Evolutionary conservation across 129 eudicot genomes (phyloP).

Genomic region (Logfia minima): DNA sequence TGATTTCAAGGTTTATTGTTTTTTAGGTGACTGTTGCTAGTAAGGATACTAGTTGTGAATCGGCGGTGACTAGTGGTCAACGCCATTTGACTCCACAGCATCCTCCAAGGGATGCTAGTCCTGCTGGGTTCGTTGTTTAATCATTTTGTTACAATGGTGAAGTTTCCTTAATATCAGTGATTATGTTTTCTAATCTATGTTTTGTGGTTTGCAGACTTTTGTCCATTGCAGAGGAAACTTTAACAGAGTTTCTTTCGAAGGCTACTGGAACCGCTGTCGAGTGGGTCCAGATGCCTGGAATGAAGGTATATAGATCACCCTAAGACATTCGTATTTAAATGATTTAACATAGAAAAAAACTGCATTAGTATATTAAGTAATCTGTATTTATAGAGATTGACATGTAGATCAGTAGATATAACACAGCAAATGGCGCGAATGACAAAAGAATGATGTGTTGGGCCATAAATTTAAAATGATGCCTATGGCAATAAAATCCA

Average conservation of each 20-base stretch:
- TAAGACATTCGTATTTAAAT: neutral
- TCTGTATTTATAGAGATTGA: neutral
- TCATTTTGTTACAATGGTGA: neutral
- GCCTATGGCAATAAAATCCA: neutral
- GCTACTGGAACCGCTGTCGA: conserved; percentile 47
- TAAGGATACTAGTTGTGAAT: conserved; percentile 89
- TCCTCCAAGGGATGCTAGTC: conserved; percentile 93
- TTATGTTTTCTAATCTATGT: neutral
- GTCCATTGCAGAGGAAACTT: conserved; percentile 46
- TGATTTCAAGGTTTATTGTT: conserved; percentile 6
- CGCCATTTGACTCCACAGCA: conserved; percentile 77
- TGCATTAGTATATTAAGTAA: neutral
- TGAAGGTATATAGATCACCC: conserved; percentile 31
- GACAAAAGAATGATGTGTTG: neutral
- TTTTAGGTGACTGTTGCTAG: conserved; percentile 57
- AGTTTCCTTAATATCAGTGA: neutral
- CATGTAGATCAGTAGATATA: neutral
- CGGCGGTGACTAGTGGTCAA: conserved; percentile 97
- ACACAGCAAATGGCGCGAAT: neutral
- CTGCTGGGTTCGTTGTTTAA: conserved; percentile 85
- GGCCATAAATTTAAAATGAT: neutral
- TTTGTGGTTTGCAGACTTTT: conserved; percentile 35
- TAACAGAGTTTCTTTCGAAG: conserved; percentile 50
- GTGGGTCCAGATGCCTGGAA: conserved; percentile 52
- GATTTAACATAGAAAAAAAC: neutral